A percentile compares a stretch with the other conserved stretches of the same genome.
Conservation (phyloP, 2,329 filamentous ascomycete species). For the Exserohilum rostratum region DNA sequence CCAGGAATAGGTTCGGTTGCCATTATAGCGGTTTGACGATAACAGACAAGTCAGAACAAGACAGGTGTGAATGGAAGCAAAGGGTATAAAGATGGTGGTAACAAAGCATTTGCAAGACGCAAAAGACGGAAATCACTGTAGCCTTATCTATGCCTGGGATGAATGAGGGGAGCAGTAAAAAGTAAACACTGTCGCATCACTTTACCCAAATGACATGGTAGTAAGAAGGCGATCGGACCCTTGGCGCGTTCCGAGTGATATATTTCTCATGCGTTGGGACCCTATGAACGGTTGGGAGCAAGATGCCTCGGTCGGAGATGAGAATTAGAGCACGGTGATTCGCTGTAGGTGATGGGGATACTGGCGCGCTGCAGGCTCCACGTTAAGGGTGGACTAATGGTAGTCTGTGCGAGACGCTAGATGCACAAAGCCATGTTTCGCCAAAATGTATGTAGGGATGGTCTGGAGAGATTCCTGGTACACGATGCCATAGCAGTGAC, state of each 20-base stretch:
- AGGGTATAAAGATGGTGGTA: not conserved
- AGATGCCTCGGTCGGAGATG: constrained; percentile 31
- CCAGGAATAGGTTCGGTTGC: constrained; percentile 61
- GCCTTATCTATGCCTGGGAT: constrained; percentile 10
- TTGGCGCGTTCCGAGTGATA: constrained; percentile 18
- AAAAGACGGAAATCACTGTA: not conserved
- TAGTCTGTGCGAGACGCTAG: constrained; percentile 1
- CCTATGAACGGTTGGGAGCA: constrained; percentile 12
- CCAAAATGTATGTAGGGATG: no score
- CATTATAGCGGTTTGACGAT: constrained; percentile 9
- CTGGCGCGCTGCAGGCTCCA: constrained; percentile 3
- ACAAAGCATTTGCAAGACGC: not conserved
- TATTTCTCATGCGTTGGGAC: constrained; percentile 6
- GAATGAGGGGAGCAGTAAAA: not conserved
- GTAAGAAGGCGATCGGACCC: constrained; percentile 7
- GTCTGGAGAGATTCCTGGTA: no score
- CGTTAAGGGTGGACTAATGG: constrained; percentile 9
- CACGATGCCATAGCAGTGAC: no score
- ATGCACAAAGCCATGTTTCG: no score
- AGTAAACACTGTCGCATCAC: constrained; percentile 9
- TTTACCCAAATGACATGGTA: constrained; percentile 19
- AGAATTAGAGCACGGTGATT: constrained; percentile 19
- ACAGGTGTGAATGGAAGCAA: not conserved
- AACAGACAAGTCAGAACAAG: not conserved
- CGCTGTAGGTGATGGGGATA: constrained; percentile 5